Evolutionary conservation across 2,329 filamentous ascomycete species (phyloP).

Genomic region (Hymenoscyphus salicellus): DNA sequence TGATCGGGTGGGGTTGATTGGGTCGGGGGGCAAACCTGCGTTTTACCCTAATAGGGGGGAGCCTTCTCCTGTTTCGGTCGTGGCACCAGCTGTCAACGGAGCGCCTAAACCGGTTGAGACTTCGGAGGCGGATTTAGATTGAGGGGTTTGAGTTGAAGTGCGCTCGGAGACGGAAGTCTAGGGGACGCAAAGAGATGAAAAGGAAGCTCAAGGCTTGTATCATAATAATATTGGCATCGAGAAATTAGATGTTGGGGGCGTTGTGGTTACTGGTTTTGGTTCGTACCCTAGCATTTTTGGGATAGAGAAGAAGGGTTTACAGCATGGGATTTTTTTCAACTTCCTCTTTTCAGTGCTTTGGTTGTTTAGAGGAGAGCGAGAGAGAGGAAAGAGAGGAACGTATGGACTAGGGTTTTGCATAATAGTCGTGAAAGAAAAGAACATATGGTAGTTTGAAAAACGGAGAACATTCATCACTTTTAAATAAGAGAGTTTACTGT

Average conservation of each 20-base stretch:
- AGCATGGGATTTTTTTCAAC: not conserved
- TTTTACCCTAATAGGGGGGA: conserved; percentile 56
- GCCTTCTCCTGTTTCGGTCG: not conserved
- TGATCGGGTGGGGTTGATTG: conserved; percentile 74
- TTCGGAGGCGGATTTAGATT: conserved; percentile 33
- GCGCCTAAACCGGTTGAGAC: conserved; percentile 24
- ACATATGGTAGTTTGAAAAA: not conserved
- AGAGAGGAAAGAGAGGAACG: not conserved
- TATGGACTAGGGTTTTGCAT: too few relatives aligned
- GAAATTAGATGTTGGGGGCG: not conserved
- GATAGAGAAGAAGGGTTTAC: not conserved
- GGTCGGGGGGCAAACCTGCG: conserved; percentile 62
- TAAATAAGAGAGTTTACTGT: too few relatives aligned
- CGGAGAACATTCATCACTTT: not conserved
- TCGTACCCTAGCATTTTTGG: not conserved
- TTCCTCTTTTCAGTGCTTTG: too few relatives aligned
- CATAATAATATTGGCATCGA: not conserved
- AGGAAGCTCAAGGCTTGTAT: not conserved
- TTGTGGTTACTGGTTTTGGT: not conserved
- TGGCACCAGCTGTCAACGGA: conserved; percentile 15
- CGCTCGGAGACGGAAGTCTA: not conserved
- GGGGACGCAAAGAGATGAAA: not conserved
- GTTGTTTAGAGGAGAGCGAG: not conserved
- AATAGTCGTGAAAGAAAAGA: too few relatives aligned
- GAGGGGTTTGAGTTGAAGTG: not conserved